phyloP scores from a whole-genome alignment of 768 basidiomycete genomes.

The Gymnopilus junonius region DNA sequence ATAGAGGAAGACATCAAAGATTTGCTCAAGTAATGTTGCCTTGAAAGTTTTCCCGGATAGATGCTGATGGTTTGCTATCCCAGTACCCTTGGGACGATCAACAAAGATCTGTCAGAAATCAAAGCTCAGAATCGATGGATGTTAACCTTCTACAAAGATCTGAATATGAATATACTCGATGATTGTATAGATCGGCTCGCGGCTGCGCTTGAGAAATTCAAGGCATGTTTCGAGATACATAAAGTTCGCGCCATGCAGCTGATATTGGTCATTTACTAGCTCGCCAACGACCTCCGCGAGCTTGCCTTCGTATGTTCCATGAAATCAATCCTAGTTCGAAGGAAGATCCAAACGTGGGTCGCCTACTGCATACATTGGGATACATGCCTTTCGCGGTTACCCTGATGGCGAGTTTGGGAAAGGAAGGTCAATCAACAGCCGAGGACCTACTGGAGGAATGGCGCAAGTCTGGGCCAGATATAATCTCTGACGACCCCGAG shows the following conservation, averaged over 20 bases:
- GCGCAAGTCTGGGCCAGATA: slow-evolving; percentile 4
- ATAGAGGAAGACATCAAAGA: background rate
- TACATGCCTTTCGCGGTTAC: slow-evolving; percentile 38
- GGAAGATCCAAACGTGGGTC: slow-evolving; percentile 21
- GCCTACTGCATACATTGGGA: slow-evolving; percentile 28
- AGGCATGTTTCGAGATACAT: slow-evolving; percentile 8
- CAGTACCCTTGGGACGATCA: slow-evolving; percentile 11
- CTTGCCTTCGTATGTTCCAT: slow-evolving; percentile 24
- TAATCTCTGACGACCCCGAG: slow-evolving; percentile 14
- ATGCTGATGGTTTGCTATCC: slow-evolving; percentile 4
- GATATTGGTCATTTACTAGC: background rate
- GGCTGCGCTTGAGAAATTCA: slow-evolving; percentile 13
- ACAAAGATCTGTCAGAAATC: slow-evolving; percentile 12
- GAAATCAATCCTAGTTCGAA: slow-evolving; percentile 20
- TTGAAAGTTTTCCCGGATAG: background rate
- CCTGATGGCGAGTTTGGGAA: slow-evolving; percentile 32
- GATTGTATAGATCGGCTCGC: slow-evolving; percentile 14
- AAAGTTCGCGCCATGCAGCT: background rate
- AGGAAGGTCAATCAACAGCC: slow-evolving; percentile 5
- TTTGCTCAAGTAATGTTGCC: background rate
- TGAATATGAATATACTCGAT: slow-evolving; percentile 17
- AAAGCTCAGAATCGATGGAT: slow-evolving; percentile 16
- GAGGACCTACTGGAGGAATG: slow-evolving; percentile 15
- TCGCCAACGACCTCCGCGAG: background rate
- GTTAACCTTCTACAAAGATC: slow-evolving; percentile 3